Conservation (phyloP, 257 asterid genomes). For the Solanum chilense region DNA sequence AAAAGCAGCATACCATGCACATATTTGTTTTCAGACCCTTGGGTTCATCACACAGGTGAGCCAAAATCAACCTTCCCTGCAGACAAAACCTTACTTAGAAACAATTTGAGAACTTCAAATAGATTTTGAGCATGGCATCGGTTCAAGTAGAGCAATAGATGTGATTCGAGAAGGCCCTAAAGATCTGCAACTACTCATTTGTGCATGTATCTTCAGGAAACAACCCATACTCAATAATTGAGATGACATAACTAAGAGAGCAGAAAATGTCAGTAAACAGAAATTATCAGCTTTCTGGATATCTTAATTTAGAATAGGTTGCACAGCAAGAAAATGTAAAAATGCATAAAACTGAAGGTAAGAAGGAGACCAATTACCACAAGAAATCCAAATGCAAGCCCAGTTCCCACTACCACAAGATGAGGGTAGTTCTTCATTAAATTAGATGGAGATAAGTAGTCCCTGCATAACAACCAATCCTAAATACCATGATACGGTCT, state of each 20-base stretch:
- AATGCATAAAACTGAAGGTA: neutral
- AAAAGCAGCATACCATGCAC: constrained; percentile 71
- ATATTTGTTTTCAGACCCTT: constrained; percentile 93
- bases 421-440: constrained; percentile 61
- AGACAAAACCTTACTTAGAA: constrained; percentile 11
- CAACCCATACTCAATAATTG: neutral
- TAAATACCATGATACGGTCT: neutral
- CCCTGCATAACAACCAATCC: constrained; percentile 34
- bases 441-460: constrained; percentile 72
- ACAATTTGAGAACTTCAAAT: neutral
- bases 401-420: constrained; percentile 58
- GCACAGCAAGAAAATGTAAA: neutral
- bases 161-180: neutral
- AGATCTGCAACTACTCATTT: neutral
- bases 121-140: neutral
- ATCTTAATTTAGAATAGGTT: neutral
- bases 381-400: constrained; percentile 91
- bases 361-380: constrained; percentile 47
- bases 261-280: neutral
- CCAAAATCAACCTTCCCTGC: constrained; percentile 92
- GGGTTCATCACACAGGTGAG: constrained; percentile 94
- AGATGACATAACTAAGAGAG: neutral
- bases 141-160: neutral
- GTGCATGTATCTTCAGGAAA: neutral
- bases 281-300: neutral